These are phyloP conservation scores for Gaertneriomyces semiglobifer DNA, from an alignment of 192 early-diverging fungal species.

Conservation along the genomic window DNA sequence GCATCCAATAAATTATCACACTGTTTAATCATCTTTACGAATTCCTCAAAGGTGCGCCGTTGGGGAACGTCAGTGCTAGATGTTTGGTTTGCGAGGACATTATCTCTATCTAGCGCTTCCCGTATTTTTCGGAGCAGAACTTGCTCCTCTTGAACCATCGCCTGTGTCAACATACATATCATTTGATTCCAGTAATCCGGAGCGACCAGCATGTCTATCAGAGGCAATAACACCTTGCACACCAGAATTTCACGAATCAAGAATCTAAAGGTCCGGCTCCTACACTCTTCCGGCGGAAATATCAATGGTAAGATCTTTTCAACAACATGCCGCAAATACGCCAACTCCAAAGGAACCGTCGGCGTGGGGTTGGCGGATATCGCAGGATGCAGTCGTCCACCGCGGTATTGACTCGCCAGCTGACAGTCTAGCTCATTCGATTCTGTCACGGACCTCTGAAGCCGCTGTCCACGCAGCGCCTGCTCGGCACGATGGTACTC, in stretches of 20 bases:
- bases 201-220: constrained; percentile 67
- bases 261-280: constrained; percentile 53
- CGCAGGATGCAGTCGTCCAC: constrained; percentile 58
- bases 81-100: background rate
- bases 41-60: constrained; percentile 65
- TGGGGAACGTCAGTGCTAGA: background rate
- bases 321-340: constrained; percentile 60
- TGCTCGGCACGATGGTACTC: constrained; percentile 63
- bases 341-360: constrained; percentile 27
- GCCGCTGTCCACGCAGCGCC: constrained; percentile 27
- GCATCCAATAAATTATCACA: constrained; percentile 63
- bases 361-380: constrained; percentile 24
- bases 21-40: constrained; percentile 68
- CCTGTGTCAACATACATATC: constrained; percentile 50
- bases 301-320: constrained; percentile 65
- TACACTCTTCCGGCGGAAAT: constrained; percentile 34
- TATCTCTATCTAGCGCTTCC: constrained; percentile 8
- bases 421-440: constrained; percentile 55
- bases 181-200: constrained; percentile 87
- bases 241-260: constrained; percentile 74
- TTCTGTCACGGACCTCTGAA: constrained; percentile 35
- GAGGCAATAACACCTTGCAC: constrained; percentile 64
- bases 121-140: constrained; percentile 4
- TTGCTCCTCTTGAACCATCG: background rate
- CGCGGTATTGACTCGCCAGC: constrained; percentile 54